Percentiles rank a stretch among this genome's conserved stretches.
phyloP scores from a whole-genome alignment of 2,329 filamentous ascomycete genomes.

The Dryadomyces quercus-mongolicae region DNA sequence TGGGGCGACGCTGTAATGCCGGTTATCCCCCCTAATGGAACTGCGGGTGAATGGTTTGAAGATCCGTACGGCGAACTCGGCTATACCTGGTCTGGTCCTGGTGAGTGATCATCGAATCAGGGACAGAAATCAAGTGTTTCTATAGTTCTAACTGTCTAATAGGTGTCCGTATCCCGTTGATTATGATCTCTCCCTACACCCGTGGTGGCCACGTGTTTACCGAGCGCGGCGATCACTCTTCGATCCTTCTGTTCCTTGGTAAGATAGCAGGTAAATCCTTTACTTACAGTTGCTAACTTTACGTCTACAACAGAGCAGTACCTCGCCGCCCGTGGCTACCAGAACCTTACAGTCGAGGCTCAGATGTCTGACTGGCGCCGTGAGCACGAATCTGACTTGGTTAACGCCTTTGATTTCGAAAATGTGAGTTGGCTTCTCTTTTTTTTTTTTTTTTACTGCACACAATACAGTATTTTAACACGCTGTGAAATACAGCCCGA shows the following conservation, averaged over 20 bases:
- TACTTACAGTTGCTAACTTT: not conserved
- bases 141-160: too few species aligned
- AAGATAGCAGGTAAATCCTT: conserved; percentile 16
- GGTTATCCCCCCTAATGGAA: conserved; percentile 33
- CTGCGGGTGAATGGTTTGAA: conserved; percentile 39
- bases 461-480: not conserved
- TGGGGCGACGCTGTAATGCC: conserved; percentile 43
- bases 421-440: conserved; percentile 6
- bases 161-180: conserved; percentile 38
- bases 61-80: conserved; percentile 27
- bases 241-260: conserved; percentile 41
- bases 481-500: conserved; percentile 24
- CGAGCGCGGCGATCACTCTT: conserved; percentile 42
- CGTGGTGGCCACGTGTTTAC: conserved; percentile 40
- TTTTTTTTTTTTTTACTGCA: not conserved
- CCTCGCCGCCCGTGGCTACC: conserved; percentile 20
- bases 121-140: not conserved
- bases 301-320: conserved; percentile 8
- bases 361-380: conserved; percentile 16
- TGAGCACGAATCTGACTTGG: conserved; percentile 14
- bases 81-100: conserved; percentile 20
- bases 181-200: conserved; percentile 44
- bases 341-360: conserved; percentile 11
- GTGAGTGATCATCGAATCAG: conserved; percentile 8
- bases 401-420: conserved; percentile 17